phyloP scores from a whole-genome alignment of 768 basidiomycete genomes.

The Symmetrospora coprosmae region DNA sequence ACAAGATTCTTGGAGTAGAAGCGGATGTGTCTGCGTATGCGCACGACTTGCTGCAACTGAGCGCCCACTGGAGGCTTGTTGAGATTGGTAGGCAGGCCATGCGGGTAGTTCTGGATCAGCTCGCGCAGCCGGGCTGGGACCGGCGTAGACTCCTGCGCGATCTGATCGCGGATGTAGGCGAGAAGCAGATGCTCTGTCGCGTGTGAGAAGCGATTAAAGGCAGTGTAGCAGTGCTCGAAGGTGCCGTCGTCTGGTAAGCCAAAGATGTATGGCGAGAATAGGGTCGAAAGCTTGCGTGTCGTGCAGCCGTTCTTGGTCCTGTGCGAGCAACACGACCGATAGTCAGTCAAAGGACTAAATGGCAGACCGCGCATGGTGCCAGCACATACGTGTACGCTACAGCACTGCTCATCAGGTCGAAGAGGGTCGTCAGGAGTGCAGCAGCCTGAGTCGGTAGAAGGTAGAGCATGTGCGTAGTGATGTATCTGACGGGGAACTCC shows the following conservation, averaged over 20 bases:
- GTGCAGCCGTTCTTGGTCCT: conserved; percentile 75
- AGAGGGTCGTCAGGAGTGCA: conserved; percentile 45
- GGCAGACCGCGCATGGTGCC: background rate
- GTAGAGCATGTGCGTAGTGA: conserved; percentile 49
- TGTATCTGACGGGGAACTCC: conserved; percentile 58
- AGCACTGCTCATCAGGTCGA: conserved; percentile 38
- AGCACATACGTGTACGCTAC: conserved; percentile 8
- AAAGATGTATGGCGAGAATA: conserved; percentile 56
- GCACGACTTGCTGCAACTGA: conserved; percentile 59
- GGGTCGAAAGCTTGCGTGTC: conserved; percentile 70
- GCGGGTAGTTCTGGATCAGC: conserved; percentile 80
- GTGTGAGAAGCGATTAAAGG: conserved; percentile 65
- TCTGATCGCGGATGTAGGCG: conserved; percentile 61
- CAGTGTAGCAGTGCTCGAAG: conserved; percentile 49
- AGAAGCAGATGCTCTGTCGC: conserved; percentile 90
- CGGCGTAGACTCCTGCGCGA: conserved; percentile 36
- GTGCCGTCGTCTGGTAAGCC: conserved; percentile 46
- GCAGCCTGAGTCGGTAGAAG: conserved; percentile 42
- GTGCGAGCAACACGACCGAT: conserved; percentile 57
- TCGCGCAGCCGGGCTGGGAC: conserved; percentile 75
- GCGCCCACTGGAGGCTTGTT: conserved; percentile 45
- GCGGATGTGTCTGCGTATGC: conserved; percentile 64
- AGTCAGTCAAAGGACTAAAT: background rate
- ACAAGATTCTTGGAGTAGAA: conserved; percentile 80
- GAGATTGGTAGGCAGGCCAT: conserved; percentile 53